These are phyloP conservation scores for Lactarius hatsudake DNA, from an alignment of 768 basidiomycete genomes.

Conservation along the genomic window DNA sequence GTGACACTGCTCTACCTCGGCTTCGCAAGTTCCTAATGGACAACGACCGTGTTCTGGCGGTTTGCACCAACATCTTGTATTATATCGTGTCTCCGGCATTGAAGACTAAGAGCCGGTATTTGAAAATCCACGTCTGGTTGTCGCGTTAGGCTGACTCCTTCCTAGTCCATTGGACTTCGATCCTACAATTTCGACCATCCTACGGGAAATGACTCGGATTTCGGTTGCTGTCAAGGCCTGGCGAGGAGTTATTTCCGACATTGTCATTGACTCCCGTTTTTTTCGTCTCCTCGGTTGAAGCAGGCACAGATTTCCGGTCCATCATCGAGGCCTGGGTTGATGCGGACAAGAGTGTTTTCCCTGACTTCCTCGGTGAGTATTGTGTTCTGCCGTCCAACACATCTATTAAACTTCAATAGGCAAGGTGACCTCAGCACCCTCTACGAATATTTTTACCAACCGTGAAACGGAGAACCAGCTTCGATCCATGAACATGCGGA, in stretches of 20 bases:
- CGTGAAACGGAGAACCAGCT: slow-evolving; percentile 90
- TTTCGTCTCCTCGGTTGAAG: slow-evolving; percentile 68
- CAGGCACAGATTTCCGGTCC: slow-evolving; percentile 65
- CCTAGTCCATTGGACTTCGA: slow-evolving; percentile 81
- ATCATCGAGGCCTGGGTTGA: slow-evolving; percentile 81
- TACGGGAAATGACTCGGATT: slow-evolving; percentile 76
- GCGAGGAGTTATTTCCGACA: slow-evolving; percentile 75
- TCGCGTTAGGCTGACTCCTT: slow-evolving; percentile 19
- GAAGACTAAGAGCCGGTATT: slow-evolving; percentile 70
- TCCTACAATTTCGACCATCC: slow-evolving; percentile 56
- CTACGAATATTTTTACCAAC: slow-evolving; percentile 95
- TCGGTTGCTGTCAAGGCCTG: slow-evolving; percentile 80
- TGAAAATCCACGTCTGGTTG: background rate
- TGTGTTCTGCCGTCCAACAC: slow-evolving; percentile 23
- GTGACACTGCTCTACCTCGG: slow-evolving; percentile 64
- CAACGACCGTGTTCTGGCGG: slow-evolving; percentile 74
- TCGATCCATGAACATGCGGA: slow-evolving; percentile 80
- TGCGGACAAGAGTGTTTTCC: slow-evolving; percentile 80
- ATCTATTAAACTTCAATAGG: slow-evolving; percentile 43
- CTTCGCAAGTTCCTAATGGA: slow-evolving; percentile 79
- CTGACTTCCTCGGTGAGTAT: slow-evolving; percentile 73
- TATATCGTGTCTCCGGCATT: slow-evolving; percentile 80
- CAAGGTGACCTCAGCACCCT: slow-evolving; percentile 78
- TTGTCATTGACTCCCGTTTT: slow-evolving; percentile 85
- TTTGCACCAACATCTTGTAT: slow-evolving; percentile 80